A percentile compares a stretch with the other conserved stretches of the same genome.
phyloP scores from a whole-genome alignment of 2,329 filamentous ascomycete species.

The Neonectria sp. region DNA sequence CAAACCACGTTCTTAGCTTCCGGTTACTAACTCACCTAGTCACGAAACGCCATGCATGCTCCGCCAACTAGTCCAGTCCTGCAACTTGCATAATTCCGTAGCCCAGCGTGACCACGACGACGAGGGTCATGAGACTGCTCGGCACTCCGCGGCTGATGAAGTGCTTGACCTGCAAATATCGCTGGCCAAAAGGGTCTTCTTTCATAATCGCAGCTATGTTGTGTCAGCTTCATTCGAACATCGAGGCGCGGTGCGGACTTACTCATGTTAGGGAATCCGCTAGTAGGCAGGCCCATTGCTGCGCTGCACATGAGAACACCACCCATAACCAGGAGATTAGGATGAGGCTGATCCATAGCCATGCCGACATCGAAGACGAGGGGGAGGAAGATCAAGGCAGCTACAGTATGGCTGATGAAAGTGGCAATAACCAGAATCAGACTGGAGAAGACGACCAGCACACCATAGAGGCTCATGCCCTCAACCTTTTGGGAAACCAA shows the following conservation, averaged over 20 bases:
- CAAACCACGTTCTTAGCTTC: neutral
- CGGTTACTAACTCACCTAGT: constrained; percentile 3
- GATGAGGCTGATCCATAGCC: constrained; percentile 89
- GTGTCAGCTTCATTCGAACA: constrained; percentile 39
- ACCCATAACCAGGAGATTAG: constrained; percentile 95
- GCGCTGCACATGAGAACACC: constrained; percentile 96
- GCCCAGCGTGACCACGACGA: constrained; percentile 88
- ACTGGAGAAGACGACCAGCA: constrained; percentile 86
- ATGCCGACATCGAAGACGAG: constrained; percentile 89
- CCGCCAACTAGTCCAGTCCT: constrained; percentile 65
- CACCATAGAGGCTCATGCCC: constrained; percentile 85
- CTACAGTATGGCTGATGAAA: constrained; percentile 98
- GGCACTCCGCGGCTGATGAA: constrained; percentile 96
- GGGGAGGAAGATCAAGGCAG: constrained; percentile 93
- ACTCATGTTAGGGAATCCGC: constrained; percentile 99
- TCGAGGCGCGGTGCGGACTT: constrained; percentile 61
- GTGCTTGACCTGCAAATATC: constrained; percentile 93
- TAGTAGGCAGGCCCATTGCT: constrained; percentile 95
- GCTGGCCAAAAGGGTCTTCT: constrained; percentile 92
- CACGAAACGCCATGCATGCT: neutral
- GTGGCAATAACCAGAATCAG: constrained; percentile 95
- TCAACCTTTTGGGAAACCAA: constrained; percentile 82
- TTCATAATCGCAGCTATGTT: constrained; percentile 95
- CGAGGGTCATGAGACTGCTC: constrained; percentile 84
- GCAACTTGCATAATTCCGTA: constrained; percentile 90